phyloP scores from a whole-genome alignment of 768 basidiomycete genomes.

The Leccinum imitatum region DNA sequence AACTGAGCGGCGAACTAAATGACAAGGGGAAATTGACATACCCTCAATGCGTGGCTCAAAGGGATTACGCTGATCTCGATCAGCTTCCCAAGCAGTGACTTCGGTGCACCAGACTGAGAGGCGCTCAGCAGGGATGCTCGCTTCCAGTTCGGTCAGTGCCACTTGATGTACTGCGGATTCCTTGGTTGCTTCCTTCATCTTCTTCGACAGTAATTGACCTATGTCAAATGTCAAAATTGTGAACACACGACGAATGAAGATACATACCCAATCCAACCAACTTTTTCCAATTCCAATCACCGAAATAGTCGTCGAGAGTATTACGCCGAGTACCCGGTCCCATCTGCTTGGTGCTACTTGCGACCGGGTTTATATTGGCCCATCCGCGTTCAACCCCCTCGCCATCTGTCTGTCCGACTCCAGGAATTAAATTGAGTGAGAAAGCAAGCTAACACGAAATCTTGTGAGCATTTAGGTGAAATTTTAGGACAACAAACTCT shows the following conservation, averaged over 20 bases:
- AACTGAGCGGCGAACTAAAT: background rate
- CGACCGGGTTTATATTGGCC: conserved; percentile 19
- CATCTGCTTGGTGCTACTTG: conserved; percentile 30
- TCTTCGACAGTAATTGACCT: background rate
- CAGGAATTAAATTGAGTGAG: conserved; percentile 29
- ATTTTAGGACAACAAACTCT: conserved; percentile 32
- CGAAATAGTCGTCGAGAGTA: conserved; percentile 37
- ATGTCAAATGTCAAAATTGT: background rate
- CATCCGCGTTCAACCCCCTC: conserved; percentile 40
- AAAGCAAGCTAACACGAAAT: conserved; percentile 28
- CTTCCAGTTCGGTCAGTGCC: background rate
- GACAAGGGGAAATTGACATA: background rate
- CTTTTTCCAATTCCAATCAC: conserved; percentile 16
- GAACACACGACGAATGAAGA: background rate
- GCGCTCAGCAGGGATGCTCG: background rate
- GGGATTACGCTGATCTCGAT: background rate
- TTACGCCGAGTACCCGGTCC: conserved; percentile 32
- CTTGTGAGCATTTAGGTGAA: conserved; percentile 39
- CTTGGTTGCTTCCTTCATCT: background rate
- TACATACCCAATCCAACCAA: background rate
- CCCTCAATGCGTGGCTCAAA: background rate
- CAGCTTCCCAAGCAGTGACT: background rate
- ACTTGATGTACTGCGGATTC: background rate
- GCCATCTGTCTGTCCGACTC: conserved; percentile 6
- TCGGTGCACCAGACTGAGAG: background rate